Conservation (phyloP, 2,329 filamentous ascomycete species). For the Leptosphaerulina australis region DNA sequence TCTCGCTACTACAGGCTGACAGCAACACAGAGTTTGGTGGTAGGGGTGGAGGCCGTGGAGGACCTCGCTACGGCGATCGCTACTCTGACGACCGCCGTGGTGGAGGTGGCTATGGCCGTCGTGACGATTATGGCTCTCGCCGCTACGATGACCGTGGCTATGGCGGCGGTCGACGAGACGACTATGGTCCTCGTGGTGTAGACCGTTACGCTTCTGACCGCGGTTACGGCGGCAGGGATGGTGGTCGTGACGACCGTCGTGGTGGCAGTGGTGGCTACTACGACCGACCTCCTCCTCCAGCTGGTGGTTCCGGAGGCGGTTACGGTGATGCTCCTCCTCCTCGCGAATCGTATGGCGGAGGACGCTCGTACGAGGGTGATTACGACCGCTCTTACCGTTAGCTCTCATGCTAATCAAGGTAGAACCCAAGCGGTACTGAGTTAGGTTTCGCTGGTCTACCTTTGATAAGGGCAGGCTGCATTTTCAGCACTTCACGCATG, state of each 20-base stretch:
- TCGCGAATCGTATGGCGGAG: conserved; percentile 46
- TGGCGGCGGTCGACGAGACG: conserved; percentile 62
- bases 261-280: conserved; percentile 63
- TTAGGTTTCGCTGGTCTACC: conserved; percentile 32
- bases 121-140: conserved; percentile 56
- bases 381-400: conserved; percentile 54
- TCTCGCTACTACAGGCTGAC: conserved; percentile 15
- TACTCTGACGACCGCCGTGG: conserved; percentile 56
- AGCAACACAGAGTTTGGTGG: conserved; percentile 52
- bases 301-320: conserved; percentile 33
- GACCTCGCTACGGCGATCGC: conserved; percentile 58
- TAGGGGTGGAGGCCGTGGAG: conserved; percentile 55
- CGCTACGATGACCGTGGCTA: conserved; percentile 52
- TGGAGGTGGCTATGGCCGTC: conserved; percentile 52
- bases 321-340: conserved; percentile 47
- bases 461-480: conserved; percentile 30
- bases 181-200: conserved; percentile 49
- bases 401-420: conserved; percentile 39
- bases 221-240: conserved; percentile 59
- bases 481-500: conserved; percentile 41
- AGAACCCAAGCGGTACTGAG: conserved; percentile 49
- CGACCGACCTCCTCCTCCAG: conserved; percentile 55
- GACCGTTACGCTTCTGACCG: conserved; percentile 67
- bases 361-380: conserved; percentile 51
- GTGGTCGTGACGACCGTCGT: conserved; percentile 56